Conservation (phyloP, 257 asterid species). For the Nicotiana tabacum region DNA sequence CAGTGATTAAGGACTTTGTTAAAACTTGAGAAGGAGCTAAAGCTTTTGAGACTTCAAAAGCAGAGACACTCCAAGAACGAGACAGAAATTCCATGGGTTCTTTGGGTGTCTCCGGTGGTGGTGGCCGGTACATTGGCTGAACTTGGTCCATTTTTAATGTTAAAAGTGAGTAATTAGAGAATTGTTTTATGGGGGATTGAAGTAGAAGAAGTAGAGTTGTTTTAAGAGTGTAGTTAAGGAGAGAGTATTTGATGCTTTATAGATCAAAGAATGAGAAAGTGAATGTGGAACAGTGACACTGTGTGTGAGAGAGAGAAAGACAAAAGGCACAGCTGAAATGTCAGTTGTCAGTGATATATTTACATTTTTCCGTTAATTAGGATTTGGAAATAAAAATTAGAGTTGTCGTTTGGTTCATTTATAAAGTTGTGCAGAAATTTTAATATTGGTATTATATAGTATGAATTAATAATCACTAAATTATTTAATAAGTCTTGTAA, state of each 20-base stretch:
- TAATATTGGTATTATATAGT: no score
- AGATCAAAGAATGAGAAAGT: constrained; percentile 13
- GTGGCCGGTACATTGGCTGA: constrained; percentile 55
- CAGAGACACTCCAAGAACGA: constrained; percentile 92
- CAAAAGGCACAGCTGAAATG: neutral
- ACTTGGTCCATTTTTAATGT: constrained; percentile 47
- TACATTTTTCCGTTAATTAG: neutral
- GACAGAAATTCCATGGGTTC: constrained; percentile 98
- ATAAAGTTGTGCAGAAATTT: no score
- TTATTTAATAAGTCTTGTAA: no score
- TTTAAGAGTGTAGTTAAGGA: neutral
- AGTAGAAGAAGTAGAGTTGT: neutral
- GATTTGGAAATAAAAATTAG: no score
- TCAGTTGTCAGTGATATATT: neutral
- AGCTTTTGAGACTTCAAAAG: constrained; percentile 72
- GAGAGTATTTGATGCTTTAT: constrained; percentile 9
- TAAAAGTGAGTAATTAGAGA: neutral
- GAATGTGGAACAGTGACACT: neutral
- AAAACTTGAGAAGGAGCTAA: constrained; percentile 37
- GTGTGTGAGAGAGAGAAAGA: neutral
- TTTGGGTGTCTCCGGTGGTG: constrained; percentile 81
- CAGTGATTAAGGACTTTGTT: constrained; percentile 20
- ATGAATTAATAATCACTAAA: no score
- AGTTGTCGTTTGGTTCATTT: no score
- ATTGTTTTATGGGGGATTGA: neutral